Conservation (phyloP, 495 filamentous ascomycete genomes). For the Tuber indicum region DNA sequence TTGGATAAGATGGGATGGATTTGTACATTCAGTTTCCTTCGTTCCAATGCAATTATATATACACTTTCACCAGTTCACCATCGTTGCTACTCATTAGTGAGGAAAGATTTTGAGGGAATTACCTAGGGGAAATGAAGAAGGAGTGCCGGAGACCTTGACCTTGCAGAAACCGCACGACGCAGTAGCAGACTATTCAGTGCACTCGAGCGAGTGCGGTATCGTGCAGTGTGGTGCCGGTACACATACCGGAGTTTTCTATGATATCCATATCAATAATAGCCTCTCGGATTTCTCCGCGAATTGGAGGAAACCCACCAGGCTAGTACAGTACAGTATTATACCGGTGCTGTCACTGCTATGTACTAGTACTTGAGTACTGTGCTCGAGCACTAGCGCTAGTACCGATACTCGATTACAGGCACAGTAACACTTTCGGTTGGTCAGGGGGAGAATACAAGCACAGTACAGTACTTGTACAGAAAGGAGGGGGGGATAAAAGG, state of each 20-base stretch:
- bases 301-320: neutral
- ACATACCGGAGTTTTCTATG: neutral
- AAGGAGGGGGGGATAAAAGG: slow-evolving; percentile 8
- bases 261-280: neutral
- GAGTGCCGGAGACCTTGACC: neutral
- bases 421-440: neutral
- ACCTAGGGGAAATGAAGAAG: neutral
- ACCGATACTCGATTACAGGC: neutral
- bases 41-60: neutral
- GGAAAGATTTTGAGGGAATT: neutral
- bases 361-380: no score
- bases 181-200: neutral
- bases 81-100: neutral
- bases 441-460: neutral
- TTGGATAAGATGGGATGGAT: neutral
- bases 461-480: neutral
- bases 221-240: neutral
- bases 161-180: neutral
- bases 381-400: neutral
- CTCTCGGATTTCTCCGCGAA: neutral
- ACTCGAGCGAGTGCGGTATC: neutral
- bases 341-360: no score
- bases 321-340: neutral
- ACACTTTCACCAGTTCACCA: neutral
- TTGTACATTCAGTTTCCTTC: neutral